Percentiles rank a stretch among this genome's conserved stretches.
phyloP scores from a whole-genome alignment of 106 monocot genomes.

The Acanthochlamys bracteata region DNA sequence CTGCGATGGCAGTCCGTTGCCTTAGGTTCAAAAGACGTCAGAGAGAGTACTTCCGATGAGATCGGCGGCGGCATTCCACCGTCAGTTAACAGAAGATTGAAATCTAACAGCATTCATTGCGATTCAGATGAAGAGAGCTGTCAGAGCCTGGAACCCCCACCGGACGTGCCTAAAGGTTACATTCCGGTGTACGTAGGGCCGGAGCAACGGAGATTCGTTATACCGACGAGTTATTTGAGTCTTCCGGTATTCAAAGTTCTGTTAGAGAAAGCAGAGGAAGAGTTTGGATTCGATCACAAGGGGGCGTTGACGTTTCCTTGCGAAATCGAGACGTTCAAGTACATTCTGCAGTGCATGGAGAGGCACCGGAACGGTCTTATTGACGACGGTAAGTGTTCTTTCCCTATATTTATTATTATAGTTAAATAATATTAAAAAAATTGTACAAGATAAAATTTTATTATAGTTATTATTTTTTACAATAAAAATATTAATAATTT shows the following conservation, averaged over 20 bases:
- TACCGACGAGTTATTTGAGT: constrained; percentile 47
- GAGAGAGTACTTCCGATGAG: not conserved
- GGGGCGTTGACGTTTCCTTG: constrained; percentile 57
- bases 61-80: constrained; percentile 22
- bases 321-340: constrained; percentile 73
- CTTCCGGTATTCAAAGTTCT: constrained; percentile 46
- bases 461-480: not conserved
- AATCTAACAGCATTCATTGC: not conserved
- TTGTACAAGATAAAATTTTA: not conserved
- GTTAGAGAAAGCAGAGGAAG: constrained; percentile 58
- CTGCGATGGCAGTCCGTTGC: constrained; percentile 35
- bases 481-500: too few relatives aligned
- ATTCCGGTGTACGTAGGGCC: constrained; percentile 48
- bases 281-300: constrained; percentile 55
- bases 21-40: not conserved
- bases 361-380: constrained; percentile 34
- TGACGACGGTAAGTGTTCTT: constrained; percentile 20
- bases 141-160: constrained; percentile 33
- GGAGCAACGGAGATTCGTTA: constrained; percentile 61
- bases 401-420: not conserved
- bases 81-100: constrained; percentile 22
- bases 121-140: constrained; percentile 63
- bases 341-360: constrained; percentile 62
- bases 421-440: not conserved
- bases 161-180: constrained; percentile 58